A percentile compares a stretch with the other conserved stretches of the same genome.
Evolutionary conservation across 257 asterid genomes (phyloP).

Genomic region (Cynanchum wilfordii): DNA sequence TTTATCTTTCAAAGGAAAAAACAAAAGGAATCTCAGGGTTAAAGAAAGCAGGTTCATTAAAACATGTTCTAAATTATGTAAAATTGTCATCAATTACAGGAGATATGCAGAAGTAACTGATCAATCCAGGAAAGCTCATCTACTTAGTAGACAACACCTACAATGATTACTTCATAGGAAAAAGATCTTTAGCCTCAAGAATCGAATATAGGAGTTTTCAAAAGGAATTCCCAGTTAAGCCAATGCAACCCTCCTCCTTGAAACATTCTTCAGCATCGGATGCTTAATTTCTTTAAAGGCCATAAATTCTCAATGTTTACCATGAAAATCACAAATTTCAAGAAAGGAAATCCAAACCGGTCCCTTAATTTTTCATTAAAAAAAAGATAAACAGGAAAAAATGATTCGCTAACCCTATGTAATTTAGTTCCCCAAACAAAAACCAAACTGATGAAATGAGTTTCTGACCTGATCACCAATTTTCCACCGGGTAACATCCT

Average conservation of each 20-base stretch:
- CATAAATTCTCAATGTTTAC: constrained; percentile 1
- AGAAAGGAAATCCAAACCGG: not conserved
- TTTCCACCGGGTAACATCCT: constrained; percentile 65
- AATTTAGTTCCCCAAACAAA: not conserved
- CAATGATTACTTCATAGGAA: not conserved
- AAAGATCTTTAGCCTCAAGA: not conserved
- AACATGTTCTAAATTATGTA: not conserved
- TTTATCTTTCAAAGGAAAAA: not conserved
- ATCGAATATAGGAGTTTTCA: not conserved
- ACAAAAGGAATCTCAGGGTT: not conserved
- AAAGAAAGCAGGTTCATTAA: not conserved
- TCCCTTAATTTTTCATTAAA: not conserved
- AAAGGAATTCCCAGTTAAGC: not conserved
- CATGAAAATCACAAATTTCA: not conserved
- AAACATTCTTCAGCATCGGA: not conserved
- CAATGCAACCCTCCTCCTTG: not conserved
- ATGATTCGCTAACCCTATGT: not conserved
- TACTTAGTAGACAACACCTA: not conserved
- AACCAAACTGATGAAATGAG: not conserved
- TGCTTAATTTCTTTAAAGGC: not conserved
- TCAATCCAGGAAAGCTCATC: not conserved
- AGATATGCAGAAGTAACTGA: not conserved
- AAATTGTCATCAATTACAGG: not conserved
- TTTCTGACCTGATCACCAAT: constrained; percentile 75
- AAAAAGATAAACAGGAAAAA: not conserved